Evolutionary conservation across 2,329 filamentous ascomycete species (phyloP), one percentile per base, ranked within the genome.

Genomic region (Fusarium musae): DNA sequence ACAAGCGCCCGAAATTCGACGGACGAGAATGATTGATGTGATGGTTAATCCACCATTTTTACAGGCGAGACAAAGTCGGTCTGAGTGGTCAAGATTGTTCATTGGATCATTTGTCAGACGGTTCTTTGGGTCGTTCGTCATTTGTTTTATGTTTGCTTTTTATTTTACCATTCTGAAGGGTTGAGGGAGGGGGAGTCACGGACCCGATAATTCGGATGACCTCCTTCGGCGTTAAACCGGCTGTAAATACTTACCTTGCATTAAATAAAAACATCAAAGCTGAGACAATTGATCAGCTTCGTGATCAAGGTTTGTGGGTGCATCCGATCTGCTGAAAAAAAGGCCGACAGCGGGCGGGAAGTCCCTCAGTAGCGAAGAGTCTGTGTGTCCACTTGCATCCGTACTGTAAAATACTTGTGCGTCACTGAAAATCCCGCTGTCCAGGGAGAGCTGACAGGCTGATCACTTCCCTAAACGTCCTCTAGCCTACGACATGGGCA

Each of bases 1-100:
- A 21, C 57, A 69, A 40, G 66, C 66, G 0, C 49, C 59, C 42
- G 64, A 69, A 23, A 69, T 69, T 4, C 57, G 66, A 26, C 32
- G 28, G 37, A 69, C 64, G 6, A 26, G 66, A 16, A 36, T 36
- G 57, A 43, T 69, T 3, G 66, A 69, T 3, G 66, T 69, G 12
- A 69, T 69, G 64, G 28, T 32, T 6, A 26, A 63, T 19, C 66
- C 66, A 6, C 66, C 64, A 0, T 69, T 26, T 34, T 26, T 69
- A 19, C 66, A 21, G 6, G 23, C 6, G 30, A 58, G 32, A 36
- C 39, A 63, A 12, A 11, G 28, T n/a, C 57, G 54, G 11, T 44
- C 64, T 16, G 57, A 16, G 15, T 40, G 64, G 66, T 46, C 57
- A 13, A 26, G 12, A 9, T 23, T 34, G 26, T 12, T 16, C 4